phyloP scores from a whole-genome alignment of 306 rosid species.

The Corylus americana region DNA sequence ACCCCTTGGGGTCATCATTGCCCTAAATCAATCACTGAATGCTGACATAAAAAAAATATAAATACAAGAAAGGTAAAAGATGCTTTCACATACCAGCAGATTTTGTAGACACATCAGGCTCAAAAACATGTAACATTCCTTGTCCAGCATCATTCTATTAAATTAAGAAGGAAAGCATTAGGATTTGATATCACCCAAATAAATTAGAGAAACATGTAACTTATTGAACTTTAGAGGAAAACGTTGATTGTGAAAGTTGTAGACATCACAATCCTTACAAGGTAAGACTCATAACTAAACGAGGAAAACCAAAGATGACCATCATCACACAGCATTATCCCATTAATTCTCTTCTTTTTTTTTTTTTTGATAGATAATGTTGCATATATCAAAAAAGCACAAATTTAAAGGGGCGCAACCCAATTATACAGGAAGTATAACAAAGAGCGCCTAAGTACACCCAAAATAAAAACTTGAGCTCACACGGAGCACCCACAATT shows the following conservation, averaged over 20 bases:
- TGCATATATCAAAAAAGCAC: too few relatives aligned
- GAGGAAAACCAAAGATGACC: slow-evolving; percentile 2
- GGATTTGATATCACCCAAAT: slow-evolving; percentile 17
- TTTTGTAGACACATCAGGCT: slow-evolving; percentile 46
- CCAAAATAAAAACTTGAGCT: too few relatives aligned
- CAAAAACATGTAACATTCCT: slow-evolving; percentile 59
- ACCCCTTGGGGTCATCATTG: neutral
- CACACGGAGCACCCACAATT: too few relatives aligned
- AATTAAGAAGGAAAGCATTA: slow-evolving; percentile 31
- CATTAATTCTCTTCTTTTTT: neutral
- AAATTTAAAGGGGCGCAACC: too few relatives aligned
- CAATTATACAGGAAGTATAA: too few relatives aligned
- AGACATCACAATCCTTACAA: neutral
- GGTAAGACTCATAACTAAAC: neutral
- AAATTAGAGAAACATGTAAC: slow-evolving; percentile 15
- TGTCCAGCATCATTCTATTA: slow-evolving; percentile 53
- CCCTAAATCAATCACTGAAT: neutral
- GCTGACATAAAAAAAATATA: neutral
- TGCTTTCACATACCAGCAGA: slow-evolving; percentile 56
- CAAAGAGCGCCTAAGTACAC: too few relatives aligned
- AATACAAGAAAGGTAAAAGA: slow-evolving; percentile 5
- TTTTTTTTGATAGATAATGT: too few relatives aligned
- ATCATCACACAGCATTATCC: neutral
- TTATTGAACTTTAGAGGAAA: slow-evolving; percentile 11
- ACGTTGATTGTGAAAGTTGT: neutral